phyloP scores from a whole-genome alignment of 1,284 basidiomycete genomes.

The Pseudozyma sp. region DNA sequence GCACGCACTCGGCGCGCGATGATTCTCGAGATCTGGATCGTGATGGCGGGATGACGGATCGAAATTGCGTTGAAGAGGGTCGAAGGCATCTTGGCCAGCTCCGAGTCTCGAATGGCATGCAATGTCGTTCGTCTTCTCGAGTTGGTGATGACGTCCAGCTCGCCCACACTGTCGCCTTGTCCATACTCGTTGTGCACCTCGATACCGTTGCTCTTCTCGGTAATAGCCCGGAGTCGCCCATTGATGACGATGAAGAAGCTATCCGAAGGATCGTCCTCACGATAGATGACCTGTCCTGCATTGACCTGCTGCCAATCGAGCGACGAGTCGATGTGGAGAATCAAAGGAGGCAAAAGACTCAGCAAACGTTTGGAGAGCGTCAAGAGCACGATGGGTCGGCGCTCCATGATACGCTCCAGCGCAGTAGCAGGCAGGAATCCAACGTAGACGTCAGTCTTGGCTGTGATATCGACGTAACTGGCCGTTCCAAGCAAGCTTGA shows the following conservation, averaged over 20 bases:
- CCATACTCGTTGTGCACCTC: constrained; percentile 92
- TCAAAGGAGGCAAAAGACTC: constrained; percentile 90
- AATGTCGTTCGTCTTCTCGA: constrained; percentile 88
- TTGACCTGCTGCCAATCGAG: constrained; percentile 98
- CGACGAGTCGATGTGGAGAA: constrained; percentile 95
- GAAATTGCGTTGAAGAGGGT: constrained; percentile 93
- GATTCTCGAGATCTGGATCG: constrained; percentile 92
- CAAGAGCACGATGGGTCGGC: constrained; percentile 91
- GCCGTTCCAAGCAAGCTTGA: constrained; percentile 90
- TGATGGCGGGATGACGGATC: constrained; percentile 88
- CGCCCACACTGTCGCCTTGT: constrained; percentile 79
- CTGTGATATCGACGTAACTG: constrained; percentile 94
- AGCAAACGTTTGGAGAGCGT: constrained; percentile 96
- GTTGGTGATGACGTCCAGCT: constrained; percentile 97
- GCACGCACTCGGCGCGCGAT: constrained; percentile 91
- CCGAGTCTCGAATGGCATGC: constrained; percentile 97
- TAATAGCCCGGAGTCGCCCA: constrained; percentile 86
- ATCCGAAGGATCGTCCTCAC: constrained; percentile 87
- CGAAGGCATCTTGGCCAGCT: constrained; percentile 96
- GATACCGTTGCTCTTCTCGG: constrained; percentile 75
- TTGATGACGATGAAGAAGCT: constrained; percentile 98
- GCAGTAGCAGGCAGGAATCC: constrained; percentile 91
- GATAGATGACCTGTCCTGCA: constrained; percentile 89
- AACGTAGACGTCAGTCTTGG: constrained; percentile 97
- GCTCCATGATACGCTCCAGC: constrained; percentile 88